Conservation (phyloP, 768 basidiomycete genomes). For the Agrocybe pediades region DNA sequence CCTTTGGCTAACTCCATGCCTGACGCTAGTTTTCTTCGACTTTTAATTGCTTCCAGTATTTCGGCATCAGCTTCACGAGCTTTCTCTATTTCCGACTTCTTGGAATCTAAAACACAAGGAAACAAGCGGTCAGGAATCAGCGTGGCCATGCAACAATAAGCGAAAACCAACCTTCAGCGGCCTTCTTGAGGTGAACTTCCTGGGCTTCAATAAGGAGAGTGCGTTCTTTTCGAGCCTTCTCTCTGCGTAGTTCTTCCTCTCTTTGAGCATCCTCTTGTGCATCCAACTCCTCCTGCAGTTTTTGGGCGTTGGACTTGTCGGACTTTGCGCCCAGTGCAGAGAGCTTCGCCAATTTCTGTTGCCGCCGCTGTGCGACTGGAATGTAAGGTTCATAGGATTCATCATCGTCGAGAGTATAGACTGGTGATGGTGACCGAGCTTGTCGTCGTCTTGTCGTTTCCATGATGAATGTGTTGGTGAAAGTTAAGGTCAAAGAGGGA, state of each 20-base stretch:
- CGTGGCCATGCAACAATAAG: neutral
- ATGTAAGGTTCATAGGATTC: constrained; percentile 83
- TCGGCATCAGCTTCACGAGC: constrained; percentile 88
- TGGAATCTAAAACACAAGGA: constrained; percentile 56
- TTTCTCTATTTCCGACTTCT: constrained; percentile 86
- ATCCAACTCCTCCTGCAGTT: constrained; percentile 61
- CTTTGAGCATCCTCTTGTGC: constrained; percentile 74
- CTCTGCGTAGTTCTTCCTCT: constrained; percentile 75
- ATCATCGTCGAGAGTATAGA: constrained; percentile 62
- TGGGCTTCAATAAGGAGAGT: constrained; percentile 92
- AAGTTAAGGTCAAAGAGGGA: neutral
- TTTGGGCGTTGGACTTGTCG: constrained; percentile 50
- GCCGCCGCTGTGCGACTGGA: constrained; percentile 82
- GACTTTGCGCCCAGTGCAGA: constrained; percentile 59
- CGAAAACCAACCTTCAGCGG: constrained; percentile 68
- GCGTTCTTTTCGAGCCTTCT: constrained; percentile 79
- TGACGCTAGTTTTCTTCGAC: constrained; percentile 87
- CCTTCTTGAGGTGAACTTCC: constrained; percentile 87
- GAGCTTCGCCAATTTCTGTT: constrained; percentile 78
- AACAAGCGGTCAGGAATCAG: constrained; percentile 5
- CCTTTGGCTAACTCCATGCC: constrained; percentile 94
- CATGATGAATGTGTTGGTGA: constrained; percentile 18
- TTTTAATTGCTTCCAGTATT: constrained; percentile 89
- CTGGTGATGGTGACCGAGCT: constrained; percentile 56
- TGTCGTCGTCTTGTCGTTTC: constrained; percentile 53